Percentiles rank a stretch among this genome's conserved stretches.
phyloP scores from a whole-genome alignment of 225 moss, liverwort and hornwort species.

The Sphagnum tenellum region DNA sequence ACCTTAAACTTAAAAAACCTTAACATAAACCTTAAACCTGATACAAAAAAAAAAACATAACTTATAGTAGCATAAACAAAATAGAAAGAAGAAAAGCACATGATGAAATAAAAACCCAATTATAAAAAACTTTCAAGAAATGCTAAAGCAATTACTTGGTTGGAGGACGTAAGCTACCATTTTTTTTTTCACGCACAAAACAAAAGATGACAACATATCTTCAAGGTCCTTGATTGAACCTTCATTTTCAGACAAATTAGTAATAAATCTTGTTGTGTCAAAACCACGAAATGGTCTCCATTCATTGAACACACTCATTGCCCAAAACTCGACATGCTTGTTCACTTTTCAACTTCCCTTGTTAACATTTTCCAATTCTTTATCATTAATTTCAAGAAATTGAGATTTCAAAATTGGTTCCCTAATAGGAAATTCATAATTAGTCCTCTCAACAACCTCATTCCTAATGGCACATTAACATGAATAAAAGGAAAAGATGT shows the following conservation, averaged over 20 bases:
- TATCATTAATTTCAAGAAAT: background rate
- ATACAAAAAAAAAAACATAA: no score
- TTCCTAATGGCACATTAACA: no score
- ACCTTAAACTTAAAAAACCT: no score
- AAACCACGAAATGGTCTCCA: background rate
- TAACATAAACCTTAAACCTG: no score
- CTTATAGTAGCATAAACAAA: no score
- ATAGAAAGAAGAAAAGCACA: no score
- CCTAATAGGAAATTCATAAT: no score
- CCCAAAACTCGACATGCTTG: background rate
- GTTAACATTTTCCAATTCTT: background rate
- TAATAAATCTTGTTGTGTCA: background rate
- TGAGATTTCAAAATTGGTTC: no score
- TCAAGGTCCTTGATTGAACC: background rate
- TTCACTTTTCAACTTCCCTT: background rate
- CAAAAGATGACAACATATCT: background rate
- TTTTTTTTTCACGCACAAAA: background rate
- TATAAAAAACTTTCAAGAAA: no score
- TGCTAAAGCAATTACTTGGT: background rate
- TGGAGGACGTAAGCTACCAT: background rate
- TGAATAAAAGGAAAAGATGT: no score
- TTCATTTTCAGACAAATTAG: background rate
- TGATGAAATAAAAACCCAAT: no score
- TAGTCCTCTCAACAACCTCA: no score
- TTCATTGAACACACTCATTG: background rate